Base-by-base conservation (phyloP, 768 basidiomycete species). In the Filobasidium wieringae region DNA sequence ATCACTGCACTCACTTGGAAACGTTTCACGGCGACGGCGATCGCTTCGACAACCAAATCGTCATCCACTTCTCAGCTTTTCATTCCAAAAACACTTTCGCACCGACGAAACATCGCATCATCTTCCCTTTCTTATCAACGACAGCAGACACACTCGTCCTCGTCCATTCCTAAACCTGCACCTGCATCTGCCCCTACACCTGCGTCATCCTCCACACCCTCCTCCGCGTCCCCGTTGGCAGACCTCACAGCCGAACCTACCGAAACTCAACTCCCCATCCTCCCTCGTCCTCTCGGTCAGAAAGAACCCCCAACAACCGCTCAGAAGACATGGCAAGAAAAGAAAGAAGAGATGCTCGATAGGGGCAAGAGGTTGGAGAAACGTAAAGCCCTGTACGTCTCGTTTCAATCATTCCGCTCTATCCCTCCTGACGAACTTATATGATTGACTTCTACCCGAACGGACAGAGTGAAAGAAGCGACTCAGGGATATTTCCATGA, bases 401-500 rank as follows among this genome's bases (percentile, higher is more conserved):
- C 14, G 17, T 58, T 53, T 34, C 40, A n/a, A n/a, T n/a, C n/a
- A n/a, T n/a, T n/a, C n/a, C 22, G 5, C 11, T 50, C 1, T 1
- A n/a, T 2, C 6, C 2, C 32, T 37, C 24, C 19, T 11, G 11
- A 59, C 66, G 47, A 36, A 8, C 36, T n/a, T 31, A 24, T 8
- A 7, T 40, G 14, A 17, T 17, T 26, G 76, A 79, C 59, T 79
- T 79, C 80, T 53, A 62, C 77, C 17, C 5, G 17, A 8, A 3
- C 11, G 26, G 62, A 1, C 63, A 85, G 84, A 37, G 76, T 84
- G 58, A 78, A 81, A 59, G 79, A 83, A 68, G 81, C 79, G 0
- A 80, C 82, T 12, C 86, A 84, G 67, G 89, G 90, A 0, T 93
- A 96, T 74, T 96, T 88, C 67, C 79, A 86, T 53, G 93, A 96